phyloP scores from a whole-genome alignment of 306 rosid species.

The Pyrus bretschneideri region DNA sequence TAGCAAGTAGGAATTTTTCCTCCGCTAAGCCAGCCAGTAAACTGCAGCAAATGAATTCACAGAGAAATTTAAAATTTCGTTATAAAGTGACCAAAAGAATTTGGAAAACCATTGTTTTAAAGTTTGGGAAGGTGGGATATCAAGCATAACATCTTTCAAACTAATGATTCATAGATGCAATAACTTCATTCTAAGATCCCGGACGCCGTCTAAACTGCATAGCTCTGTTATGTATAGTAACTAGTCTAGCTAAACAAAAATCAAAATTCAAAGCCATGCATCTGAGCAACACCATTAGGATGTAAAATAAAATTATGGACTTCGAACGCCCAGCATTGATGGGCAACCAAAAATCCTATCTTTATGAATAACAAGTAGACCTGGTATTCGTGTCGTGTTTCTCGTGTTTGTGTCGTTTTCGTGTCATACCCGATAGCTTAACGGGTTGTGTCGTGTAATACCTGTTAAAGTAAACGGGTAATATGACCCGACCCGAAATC shows the following conservation, averaged over 20 bases:
- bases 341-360: not conserved
- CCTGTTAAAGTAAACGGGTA: too few relatives aligned
- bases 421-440: too few relatives aligned
- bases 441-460: too few relatives aligned
- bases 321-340: not conserved
- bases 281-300: not conserved
- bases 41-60: not conserved
- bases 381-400: too few relatives aligned
- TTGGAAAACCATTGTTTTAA: not conserved
- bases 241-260: not conserved
- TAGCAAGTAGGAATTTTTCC: slow-evolving; percentile 25
- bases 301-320: not conserved
- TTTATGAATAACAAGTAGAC: not conserved
- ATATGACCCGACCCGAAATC: too few relatives aligned
- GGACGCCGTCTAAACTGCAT: not conserved
- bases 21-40: slow-evolving; percentile 1
- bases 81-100: not conserved
- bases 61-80: not conserved
- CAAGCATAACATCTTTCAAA: not conserved
- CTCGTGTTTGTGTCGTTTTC: too few relatives aligned
- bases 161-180: not conserved
- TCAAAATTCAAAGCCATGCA: not conserved
- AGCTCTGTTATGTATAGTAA: not conserved
- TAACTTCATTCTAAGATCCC: not conserved
- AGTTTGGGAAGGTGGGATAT: not conserved